phyloP scores from a whole-genome alignment of 202 grass and related monocot genomes.

The Saccharum hybrid region DNA sequence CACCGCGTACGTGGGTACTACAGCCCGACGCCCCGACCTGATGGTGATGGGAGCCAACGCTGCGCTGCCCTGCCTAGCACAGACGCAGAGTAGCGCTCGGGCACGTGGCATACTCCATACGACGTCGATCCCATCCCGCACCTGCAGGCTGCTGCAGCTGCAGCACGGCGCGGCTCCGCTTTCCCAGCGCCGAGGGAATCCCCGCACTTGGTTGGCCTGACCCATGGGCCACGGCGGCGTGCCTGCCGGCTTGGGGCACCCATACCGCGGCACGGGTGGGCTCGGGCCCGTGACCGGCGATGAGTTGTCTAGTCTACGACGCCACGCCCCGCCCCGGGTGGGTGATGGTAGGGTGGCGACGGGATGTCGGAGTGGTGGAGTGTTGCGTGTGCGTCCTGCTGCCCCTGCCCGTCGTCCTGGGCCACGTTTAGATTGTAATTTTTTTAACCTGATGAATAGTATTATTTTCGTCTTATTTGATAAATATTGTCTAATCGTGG shows the following conservation, averaged over 20 bases:
- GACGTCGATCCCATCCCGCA: not conserved
- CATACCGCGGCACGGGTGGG: not conserved
- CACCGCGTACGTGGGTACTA: too few species aligned
- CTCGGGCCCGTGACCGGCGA: not conserved
- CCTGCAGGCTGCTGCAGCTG: not conserved
- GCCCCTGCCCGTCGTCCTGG: not conserved
- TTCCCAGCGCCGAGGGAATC: slow-evolving; percentile 22
- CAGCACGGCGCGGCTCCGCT: slow-evolving; percentile 3
- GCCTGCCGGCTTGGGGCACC: not conserved
- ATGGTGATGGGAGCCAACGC: not conserved
- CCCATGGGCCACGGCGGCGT: not conserved
- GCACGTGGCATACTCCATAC: not conserved
- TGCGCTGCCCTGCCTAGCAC: too few species aligned
- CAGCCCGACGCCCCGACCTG: not conserved
- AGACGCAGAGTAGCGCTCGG: too few species aligned
- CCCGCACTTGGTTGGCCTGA: too few species aligned
- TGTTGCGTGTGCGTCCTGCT: not conserved
- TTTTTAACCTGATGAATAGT: too few species aligned
- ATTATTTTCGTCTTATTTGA: too few species aligned
- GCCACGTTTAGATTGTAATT: too few species aligned
- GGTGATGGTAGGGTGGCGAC: not conserved
- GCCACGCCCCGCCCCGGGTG: not conserved
- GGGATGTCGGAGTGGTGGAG: slow-evolving; percentile 39
- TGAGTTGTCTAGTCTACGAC: slow-evolving; percentile 41
- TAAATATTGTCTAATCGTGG: too few species aligned